A percentile compares a stretch with the other conserved stretches of the same genome.
phyloP scores from a whole-genome alignment of 306 rosid genomes.

The Cercis canadensis region DNA sequence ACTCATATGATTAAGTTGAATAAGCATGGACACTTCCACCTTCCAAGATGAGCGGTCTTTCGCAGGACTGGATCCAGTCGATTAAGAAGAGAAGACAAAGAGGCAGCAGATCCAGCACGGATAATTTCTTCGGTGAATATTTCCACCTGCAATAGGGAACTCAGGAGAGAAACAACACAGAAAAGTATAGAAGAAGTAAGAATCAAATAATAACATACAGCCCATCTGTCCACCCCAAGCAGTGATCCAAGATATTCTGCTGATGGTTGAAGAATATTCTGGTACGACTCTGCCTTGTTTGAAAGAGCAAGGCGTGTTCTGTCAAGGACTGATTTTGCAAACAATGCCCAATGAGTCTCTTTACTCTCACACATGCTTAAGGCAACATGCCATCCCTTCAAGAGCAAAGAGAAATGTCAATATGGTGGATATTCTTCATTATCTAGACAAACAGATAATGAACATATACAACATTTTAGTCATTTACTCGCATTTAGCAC shows the following conservation, averaged over 20 bases:
- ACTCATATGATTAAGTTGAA: conserved; percentile 30
- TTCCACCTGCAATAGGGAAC: conserved; percentile 68
- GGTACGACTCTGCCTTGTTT: conserved; percentile 85
- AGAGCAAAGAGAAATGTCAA: conserved; percentile 41
- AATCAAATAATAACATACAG: conserved; percentile 61
- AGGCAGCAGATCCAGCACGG: conserved; percentile 98
- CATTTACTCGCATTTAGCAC: conserved; percentile 26
- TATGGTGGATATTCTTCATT: conserved; percentile 20
- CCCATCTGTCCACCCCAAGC: conserved; percentile 91
- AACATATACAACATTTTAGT: conserved; percentile 23
- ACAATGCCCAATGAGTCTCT: conserved; percentile 78
- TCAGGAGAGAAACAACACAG: conserved; percentile 44
- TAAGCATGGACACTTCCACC: conserved; percentile 52
- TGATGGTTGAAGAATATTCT: conserved; percentile 80
- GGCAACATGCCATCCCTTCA: conserved; percentile 93
- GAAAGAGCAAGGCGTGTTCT: conserved; percentile 96
- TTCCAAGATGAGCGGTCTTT: conserved; percentile 91
- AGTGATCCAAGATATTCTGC: conserved; percentile 95
- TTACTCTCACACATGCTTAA: conserved; percentile 64
- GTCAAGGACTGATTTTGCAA: conserved; percentile 93
- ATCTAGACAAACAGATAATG: conserved; percentile 16
- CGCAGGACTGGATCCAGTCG: conserved; percentile 94
- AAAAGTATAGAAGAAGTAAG: not conserved
- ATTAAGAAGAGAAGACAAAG: conserved; percentile 87
- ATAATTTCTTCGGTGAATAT: conserved; percentile 98